Base-by-base conservation (phyloP, 2,329 filamentous ascomycete species). In the Xylaria sp. region DNA sequence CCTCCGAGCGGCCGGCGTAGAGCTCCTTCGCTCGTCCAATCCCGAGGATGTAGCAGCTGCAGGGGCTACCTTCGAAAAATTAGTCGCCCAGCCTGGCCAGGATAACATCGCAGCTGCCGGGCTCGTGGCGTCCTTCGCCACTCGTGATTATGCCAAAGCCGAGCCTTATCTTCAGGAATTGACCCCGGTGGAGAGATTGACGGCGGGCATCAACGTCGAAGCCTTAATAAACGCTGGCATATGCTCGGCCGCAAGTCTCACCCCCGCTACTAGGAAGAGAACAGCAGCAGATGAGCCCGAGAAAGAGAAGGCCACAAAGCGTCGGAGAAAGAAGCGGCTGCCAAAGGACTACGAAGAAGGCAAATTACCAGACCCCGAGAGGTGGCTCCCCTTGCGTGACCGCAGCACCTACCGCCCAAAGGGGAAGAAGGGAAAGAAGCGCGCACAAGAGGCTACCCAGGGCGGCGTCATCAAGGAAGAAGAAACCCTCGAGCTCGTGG, bases 381-480 rank as follows among this genome's bases (percentile, higher is more conserved):
- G 96, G 70, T 99, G 96, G 96, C 82, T 99, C 68, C 95, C 96
- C 12, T 84, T 98, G 75, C 90, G 92, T 61, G 96, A 99, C 79
- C 88, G 96, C 65, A 96, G 92, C 74, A 92, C 89, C 48, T 99
- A 97, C 81, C 85, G 92, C 56, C 94, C 94, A 7, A 97, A 96
- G 83, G 94, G 94, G 5, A 94, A 92, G 84, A 97, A 97, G 85
- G 93, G 93, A 64, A 95, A 93, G 85, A 91, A 94, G 86, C 92
- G 91, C 82, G 90, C 89, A 4, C 85, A 86, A 69, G 92, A 93
- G 73, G 83, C 90, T 48, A 98, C 93, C 8, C 96, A 98, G 79
- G 96, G 96, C 69, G 95, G 94, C 57, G 82, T 91, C 12, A 92
- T 93, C 24, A 90, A 86, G 74, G 93, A 94, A 71, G 91, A 92